Evolutionary conservation across 441 rosid species (phyloP).

Genomic region (Gossypium lobatum): DNA sequence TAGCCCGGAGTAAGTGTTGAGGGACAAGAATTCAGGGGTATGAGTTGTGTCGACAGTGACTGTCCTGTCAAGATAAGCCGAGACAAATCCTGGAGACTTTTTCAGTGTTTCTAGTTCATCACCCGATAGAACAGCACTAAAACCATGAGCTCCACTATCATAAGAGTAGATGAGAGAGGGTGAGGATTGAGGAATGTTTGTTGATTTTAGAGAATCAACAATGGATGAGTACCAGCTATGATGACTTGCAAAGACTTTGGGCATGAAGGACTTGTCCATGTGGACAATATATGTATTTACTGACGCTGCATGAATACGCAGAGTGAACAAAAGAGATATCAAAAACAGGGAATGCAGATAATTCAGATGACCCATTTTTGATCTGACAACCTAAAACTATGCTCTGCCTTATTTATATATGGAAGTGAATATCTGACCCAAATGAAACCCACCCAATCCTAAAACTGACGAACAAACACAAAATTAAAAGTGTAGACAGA

Average conservation of each 20-base stretch:
- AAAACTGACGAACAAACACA: background rate
- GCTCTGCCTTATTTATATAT: background rate
- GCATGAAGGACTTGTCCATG: slow-evolving; percentile 50
- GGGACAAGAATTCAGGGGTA: slow-evolving; percentile 36
- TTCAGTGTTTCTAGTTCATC: slow-evolving; percentile 27
- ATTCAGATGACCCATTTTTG: slow-evolving; percentile 12
- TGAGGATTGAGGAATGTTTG: background rate
- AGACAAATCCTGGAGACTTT: slow-evolving; percentile 32
- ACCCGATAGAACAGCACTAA: slow-evolving; percentile 31
- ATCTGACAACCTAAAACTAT: background rate
- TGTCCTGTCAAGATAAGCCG: slow-evolving; percentile 35
- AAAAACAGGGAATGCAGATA: background rate
- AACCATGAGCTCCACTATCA: slow-evolving; percentile 38
- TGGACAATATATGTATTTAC: slow-evolving; percentile 30
- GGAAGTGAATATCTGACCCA: slow-evolving; percentile 11
- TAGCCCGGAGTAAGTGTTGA: slow-evolving; percentile 21
- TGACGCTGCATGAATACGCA: slow-evolving; percentile 14
- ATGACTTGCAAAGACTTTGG: slow-evolving; percentile 26
- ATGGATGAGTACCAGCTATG: slow-evolving; percentile 34
- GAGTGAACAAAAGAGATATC: slow-evolving; percentile 7
- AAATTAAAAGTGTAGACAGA: background rate
- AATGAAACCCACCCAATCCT: background rate
- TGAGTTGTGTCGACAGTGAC: slow-evolving; percentile 41
- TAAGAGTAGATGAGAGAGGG: slow-evolving; percentile 32
- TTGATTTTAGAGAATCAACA: background rate